Conservation (phyloP, 768 basidiomycete species). For the Tylopilus felleus region DNA sequence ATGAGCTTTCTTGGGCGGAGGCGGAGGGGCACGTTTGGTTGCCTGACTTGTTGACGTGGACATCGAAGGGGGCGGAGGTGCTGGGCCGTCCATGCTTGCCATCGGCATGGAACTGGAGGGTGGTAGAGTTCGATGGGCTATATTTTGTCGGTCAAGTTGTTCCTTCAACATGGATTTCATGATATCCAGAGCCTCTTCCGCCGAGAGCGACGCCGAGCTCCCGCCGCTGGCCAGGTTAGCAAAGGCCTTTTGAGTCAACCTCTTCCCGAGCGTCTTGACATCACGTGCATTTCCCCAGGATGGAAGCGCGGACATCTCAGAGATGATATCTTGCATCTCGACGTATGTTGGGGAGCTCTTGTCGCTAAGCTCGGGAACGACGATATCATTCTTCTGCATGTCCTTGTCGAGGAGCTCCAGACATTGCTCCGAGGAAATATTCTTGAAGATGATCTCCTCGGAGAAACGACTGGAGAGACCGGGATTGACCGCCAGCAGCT, state of each 20-base stretch:
- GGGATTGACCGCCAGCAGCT: slow-evolving; percentile 54
- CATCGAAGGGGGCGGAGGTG: slow-evolving; percentile 21
- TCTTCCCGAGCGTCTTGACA: slow-evolving; percentile 50
- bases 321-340: slow-evolving; percentile 39
- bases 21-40: slow-evolving; percentile 21
- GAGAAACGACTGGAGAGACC: slow-evolving; percentile 72
- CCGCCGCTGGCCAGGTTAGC: slow-evolving; percentile 20
- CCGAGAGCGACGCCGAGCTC: too few relatives aligned
- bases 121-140: not conserved
- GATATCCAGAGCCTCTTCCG: slow-evolving; percentile 30
- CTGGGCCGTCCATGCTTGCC: slow-evolving; percentile 19
- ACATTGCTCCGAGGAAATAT: slow-evolving; percentile 52
- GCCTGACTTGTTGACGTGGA: slow-evolving; percentile 17
- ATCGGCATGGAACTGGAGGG: slow-evolving; percentile 12
- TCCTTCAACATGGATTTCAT: slow-evolving; percentile 22
- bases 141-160: slow-evolving; percentile 19
- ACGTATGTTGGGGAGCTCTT: slow-evolving; percentile 1
- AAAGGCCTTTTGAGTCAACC: slow-evolving; percentile 44
- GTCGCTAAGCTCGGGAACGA: slow-evolving; percentile 33
- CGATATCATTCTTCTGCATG: slow-evolving; percentile 41
- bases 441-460: slow-evolving; percentile 53
- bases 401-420: slow-evolving; percentile 48
- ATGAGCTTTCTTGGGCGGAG: slow-evolving; percentile 12
- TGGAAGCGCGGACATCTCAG: slow-evolving; percentile 41
- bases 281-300: slow-evolving; percentile 74